Percentiles rank a stretch among this genome's conserved stretches.
These are phyloP conservation scores for Fragilariopsis cylindrus DNA, from an alignment of 108 stramenopile species.

Conservation along the genomic window DNA sequence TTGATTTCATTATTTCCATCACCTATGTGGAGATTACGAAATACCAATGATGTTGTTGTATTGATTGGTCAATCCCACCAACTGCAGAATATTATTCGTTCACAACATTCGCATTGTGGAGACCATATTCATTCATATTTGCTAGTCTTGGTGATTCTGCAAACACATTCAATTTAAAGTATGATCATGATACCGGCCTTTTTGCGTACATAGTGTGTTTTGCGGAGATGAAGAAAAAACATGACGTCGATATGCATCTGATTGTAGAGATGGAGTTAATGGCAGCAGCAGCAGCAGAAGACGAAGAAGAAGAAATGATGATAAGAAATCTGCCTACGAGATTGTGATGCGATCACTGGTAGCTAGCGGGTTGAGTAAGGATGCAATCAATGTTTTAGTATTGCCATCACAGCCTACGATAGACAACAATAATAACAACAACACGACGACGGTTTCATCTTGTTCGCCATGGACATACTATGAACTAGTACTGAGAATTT, in stretches of 20 bases:
- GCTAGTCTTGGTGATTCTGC: conserved; percentile 13
- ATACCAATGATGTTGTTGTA: background rate
- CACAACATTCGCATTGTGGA: conserved; percentile 7
- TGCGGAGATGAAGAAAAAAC: background rate
- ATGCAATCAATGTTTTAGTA: background rate
- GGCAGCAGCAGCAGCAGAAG: background rate
- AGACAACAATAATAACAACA: background rate
- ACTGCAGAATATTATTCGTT: background rate
- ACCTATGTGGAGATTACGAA: background rate
- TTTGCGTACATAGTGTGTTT: background rate
- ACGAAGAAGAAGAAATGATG: too few species aligned
- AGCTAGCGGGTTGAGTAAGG: background rate
- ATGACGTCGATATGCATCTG: background rate
- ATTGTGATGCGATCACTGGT: background rate
- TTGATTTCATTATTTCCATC: background rate
- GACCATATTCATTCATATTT: background rate
- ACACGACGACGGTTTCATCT: background rate
- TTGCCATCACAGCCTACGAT: background rate
- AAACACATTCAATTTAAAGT: conserved; percentile 1
- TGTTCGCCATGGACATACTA: background rate
- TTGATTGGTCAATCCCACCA: background rate
- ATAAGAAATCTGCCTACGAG: background rate
- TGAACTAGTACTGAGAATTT: conserved; percentile 5
- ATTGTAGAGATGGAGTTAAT: background rate
- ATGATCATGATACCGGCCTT: background rate